Evolutionary conservation across 495 filamentous ascomycete species (phyloP).

Genomic region (Aspergillus sparsus): DNA sequence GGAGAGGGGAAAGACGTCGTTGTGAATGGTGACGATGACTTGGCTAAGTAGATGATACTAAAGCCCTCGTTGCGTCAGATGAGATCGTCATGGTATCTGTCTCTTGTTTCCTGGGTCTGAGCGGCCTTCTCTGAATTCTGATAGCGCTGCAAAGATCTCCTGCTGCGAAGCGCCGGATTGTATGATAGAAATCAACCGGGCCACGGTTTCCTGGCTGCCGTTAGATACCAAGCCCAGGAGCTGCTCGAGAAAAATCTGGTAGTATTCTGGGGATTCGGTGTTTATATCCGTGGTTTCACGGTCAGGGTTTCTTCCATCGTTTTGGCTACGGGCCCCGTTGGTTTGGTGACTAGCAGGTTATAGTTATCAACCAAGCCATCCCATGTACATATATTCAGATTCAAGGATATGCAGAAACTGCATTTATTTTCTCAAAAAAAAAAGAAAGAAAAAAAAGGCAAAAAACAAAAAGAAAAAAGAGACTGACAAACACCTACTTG

Average conservation of each 20-base stretch:
- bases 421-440: neutral
- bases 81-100: slow-evolving; percentile 2
- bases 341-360: slow-evolving; percentile 11
- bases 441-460: neutral
- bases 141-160: slow-evolving; percentile 32
- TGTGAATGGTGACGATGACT: neutral
- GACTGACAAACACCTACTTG: slow-evolving; percentile 7
- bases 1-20: neutral
- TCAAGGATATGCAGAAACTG: neutral
- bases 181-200: slow-evolving; percentile 33
- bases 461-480: neutral
- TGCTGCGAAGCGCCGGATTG: slow-evolving; percentile 37
- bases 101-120: neutral
- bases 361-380: slow-evolving; percentile 6
- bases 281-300: neutral
- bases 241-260: slow-evolving; percentile 33
- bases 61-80: neutral
- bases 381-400: neutral
- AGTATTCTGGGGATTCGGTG: slow-evolving; percentile 27
- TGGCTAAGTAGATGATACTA: neutral
- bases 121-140: slow-evolving; percentile 11
- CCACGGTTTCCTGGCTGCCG: slow-evolving; percentile 28
- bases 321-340: slow-evolving; percentile 11
- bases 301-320: slow-evolving; percentile 2
- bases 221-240: slow-evolving; percentile 33